Evolutionary conservation across 148 eudicot genomes (phyloP).

Genomic region (Polygonum aviculare): DNA sequence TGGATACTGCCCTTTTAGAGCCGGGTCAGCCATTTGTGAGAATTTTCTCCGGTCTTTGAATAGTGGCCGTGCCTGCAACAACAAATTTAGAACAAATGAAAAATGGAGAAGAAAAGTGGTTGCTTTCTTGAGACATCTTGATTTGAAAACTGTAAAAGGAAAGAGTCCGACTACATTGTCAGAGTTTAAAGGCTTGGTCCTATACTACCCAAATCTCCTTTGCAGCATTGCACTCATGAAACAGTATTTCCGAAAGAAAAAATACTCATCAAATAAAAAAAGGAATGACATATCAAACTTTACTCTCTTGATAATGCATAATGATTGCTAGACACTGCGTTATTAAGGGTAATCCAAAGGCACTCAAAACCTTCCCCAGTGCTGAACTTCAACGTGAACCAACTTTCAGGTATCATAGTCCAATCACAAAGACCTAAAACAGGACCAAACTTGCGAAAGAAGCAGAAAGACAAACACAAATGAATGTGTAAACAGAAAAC

Average conservation of each 20-base stretch:
- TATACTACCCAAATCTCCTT: not conserved
- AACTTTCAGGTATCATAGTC: not conserved
- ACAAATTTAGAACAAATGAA: not conserved
- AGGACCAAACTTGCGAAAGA: not conserved
- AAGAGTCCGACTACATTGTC: not conserved
- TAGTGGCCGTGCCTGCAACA: conserved; percentile 53
- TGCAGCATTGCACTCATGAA: not conserved
- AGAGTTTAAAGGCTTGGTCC: not conserved
- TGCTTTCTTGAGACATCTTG: not conserved
- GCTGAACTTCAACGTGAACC: not conserved
- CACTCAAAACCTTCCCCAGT: not conserved
- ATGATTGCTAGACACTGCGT: too few relatives aligned
- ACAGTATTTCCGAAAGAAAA: not conserved
- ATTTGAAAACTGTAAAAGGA: not conserved
- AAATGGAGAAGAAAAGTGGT: not conserved
- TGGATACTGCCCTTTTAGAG: conserved; percentile 50
- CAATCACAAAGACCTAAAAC: not conserved
- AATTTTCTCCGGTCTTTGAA: conserved; percentile 63
- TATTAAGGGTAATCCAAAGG: too few relatives aligned
- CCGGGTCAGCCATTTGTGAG: conserved; percentile 60
- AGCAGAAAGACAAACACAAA: not conserved
- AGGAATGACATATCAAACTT: not conserved
- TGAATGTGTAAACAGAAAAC: not conserved
- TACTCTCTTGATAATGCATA: not conserved
- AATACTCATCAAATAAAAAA: not conserved